phyloP scores from a whole-genome alignment of 495 filamentous ascomycete genomes.

The Hyphodiscus hymeniophilus region DNA sequence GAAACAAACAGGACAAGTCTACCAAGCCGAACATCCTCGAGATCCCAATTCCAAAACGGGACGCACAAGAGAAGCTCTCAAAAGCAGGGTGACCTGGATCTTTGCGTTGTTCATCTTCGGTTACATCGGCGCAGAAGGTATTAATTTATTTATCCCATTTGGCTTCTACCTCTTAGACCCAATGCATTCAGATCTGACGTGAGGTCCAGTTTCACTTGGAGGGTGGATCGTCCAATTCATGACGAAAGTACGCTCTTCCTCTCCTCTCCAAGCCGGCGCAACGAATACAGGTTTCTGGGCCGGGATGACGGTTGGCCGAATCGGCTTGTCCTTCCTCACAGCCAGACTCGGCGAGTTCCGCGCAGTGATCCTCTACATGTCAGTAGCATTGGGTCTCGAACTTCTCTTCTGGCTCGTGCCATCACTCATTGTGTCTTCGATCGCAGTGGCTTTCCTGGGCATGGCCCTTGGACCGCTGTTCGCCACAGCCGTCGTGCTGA shows the following conservation, averaged over 20 bases:
- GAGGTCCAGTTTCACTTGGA: conserved; percentile 55
- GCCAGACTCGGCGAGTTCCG: conserved; percentile 61
- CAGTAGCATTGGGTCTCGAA: conserved; percentile 58
- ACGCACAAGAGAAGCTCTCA: conserved; percentile 46
- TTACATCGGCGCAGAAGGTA: conserved; percentile 68
- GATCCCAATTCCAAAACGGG: conserved; percentile 26
- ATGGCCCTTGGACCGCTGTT: conserved; percentile 74
- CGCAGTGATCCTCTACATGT: conserved; percentile 46
- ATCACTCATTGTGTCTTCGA: conserved; percentile 60
- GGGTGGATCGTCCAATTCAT: conserved; percentile 87
- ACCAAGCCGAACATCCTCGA: conserved; percentile 40
- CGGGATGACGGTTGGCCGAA: conserved; percentile 68
- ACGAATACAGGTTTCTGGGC: conserved; percentile 79
- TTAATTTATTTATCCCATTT: not conserved
- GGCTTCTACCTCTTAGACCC: too few relatives aligned
- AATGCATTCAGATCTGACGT: too few relatives aligned
- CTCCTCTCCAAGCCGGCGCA: conserved; percentile 61
- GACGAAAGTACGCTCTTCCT: conserved; percentile 62
- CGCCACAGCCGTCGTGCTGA: conserved; percentile 66
- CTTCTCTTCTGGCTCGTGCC: conserved; percentile 81
- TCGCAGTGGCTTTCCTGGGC: conserved; percentile 65
- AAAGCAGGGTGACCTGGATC: conserved; percentile 60
- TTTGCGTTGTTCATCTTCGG: conserved; percentile 66
- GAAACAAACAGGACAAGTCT: conserved; percentile 54
- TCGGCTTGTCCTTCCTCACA: conserved; percentile 60